A percentile compares a stretch with the other conserved stretches of the same genome.
phyloP scores from a whole-genome alignment of 2,329 filamentous ascomycete species.

The Aspergillus pseudotamarii region DNA sequence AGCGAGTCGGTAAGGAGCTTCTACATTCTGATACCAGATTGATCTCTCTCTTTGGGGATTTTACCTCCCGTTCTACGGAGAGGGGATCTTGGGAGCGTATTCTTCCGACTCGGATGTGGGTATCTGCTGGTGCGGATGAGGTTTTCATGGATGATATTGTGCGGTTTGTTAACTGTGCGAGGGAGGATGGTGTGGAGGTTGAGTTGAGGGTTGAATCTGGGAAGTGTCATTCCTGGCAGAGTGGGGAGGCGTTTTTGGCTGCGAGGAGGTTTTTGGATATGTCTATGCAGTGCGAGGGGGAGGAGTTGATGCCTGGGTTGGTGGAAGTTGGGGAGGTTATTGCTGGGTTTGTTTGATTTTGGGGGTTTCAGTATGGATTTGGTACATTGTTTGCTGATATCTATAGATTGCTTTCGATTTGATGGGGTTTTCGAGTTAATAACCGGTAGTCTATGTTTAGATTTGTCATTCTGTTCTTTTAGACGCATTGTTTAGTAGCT shows the following conservation, averaged over 20 bases:
- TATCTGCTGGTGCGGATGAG: slow-evolving; percentile 19
- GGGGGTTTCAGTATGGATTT: not conserved
- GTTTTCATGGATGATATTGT: slow-evolving; percentile 21
- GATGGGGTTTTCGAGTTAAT: not conserved
- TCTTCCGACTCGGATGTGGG: slow-evolving; percentile 15
- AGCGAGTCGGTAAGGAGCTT: not conserved
- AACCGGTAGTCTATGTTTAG: not conserved
- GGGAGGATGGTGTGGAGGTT: slow-evolving; percentile 6
- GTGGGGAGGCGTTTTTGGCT: slow-evolving; percentile 14
- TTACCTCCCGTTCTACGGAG: not conserved
- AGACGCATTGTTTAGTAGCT: no score
- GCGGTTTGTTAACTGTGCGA: slow-evolving; percentile 14
- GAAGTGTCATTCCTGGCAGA: slow-evolving; percentile 20
- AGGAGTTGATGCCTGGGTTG: not conserved
- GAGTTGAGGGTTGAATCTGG: slow-evolving; percentile 10
- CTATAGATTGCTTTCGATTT: not conserved
- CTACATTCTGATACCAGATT: not conserved
- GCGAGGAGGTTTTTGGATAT: not conserved
- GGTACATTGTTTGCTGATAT: not conserved
- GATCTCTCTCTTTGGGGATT: not conserved
- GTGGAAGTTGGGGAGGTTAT: not conserved
- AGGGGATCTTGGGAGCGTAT: slow-evolving; percentile 18
- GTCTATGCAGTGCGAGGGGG: not conserved
- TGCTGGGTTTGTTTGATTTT: not conserved
- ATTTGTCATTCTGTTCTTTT: not conserved